Percentiles rank a stretch among this genome's conserved stretches.
These are phyloP conservation scores for Stentor roeselii DNA, from an alignment of 73 alveolate species.

Conservation along the genomic window DNA sequence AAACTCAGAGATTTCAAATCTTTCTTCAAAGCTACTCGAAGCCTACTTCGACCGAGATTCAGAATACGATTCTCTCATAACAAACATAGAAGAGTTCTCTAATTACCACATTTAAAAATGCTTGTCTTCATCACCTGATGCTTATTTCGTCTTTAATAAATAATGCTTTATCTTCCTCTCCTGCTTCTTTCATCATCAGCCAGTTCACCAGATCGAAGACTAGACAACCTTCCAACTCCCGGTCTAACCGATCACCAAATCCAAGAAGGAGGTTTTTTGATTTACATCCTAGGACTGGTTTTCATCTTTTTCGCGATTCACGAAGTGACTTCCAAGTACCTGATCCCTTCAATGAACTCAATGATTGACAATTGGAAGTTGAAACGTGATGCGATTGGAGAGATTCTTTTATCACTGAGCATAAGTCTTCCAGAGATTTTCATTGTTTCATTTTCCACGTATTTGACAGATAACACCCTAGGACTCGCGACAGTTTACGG, in stretches of 20 bases:
- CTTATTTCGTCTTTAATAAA: too few species aligned
- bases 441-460: background rate
- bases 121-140: too few species aligned
- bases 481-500: constrained; percentile 9
- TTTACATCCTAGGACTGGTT: background rate
- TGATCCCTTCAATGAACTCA: background rate
- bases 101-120: too few species aligned
- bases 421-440: constrained; percentile 21
- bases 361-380: background rate
- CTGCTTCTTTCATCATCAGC: too few species aligned
- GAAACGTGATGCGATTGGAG: constrained; percentile 19
- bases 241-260: constrained; percentile 11
- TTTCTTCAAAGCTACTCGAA: too few species aligned
- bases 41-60: too few species aligned
- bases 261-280: background rate
- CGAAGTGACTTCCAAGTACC: background rate
- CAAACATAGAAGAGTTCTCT: too few species aligned
- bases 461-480: background rate
- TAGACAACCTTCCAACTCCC: background rate
- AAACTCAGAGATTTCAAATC: too few species aligned
- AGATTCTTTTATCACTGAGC: constrained; percentile 17
- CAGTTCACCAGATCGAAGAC: too few species aligned
- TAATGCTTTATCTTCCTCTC: too few species aligned
- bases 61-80: too few species aligned
- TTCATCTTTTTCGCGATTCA: background rate